These are phyloP conservation scores for Calendula officinalis DNA, from an alignment of 129 eudicot genomes.

Conservation along the genomic window DNA sequence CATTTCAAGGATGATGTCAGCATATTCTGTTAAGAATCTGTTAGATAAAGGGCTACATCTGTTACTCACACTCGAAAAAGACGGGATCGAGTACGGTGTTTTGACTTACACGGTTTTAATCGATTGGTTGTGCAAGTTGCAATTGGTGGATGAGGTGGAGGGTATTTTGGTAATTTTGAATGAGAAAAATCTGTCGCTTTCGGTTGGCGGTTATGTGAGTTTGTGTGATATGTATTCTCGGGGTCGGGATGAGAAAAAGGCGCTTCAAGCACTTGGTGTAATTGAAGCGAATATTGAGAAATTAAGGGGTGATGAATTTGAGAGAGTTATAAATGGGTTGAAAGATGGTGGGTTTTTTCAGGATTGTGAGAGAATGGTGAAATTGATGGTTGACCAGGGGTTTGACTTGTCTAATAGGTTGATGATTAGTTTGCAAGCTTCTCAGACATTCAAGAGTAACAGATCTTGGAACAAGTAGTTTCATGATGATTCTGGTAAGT, in stretches of 20 bases:
- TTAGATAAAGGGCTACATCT: conserved; percentile 69
- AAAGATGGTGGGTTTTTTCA: conserved; percentile 44
- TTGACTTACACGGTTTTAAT: conserved; percentile 63
- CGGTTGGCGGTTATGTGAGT: conserved; percentile 60
- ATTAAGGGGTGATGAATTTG: conserved; percentile 35
- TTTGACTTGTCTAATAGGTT: conserved; percentile 5
- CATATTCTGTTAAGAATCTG: conserved; percentile 52
- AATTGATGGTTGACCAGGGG: conserved; percentile 58
- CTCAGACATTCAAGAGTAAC: too few species aligned
- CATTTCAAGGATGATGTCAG: conserved; percentile 61
- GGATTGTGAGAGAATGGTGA: conserved; percentile 54
- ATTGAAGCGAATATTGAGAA: too few species aligned
- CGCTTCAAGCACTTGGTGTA: too few species aligned
- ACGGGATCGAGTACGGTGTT: conserved; percentile 68
- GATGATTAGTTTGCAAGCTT: too few species aligned
- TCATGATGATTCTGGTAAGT: too few species aligned
- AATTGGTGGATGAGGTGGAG: conserved; percentile 81
- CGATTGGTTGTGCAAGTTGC: conserved; percentile 78
- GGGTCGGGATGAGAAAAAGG: conserved; percentile 57
- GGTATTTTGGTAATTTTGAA: conserved; percentile 55
- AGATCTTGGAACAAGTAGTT: too few species aligned
- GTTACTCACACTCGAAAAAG: conserved; percentile 63
- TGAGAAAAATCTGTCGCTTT: conserved; percentile 63
- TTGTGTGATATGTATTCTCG: conserved; percentile 78
- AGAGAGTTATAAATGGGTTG: conserved; percentile 56